Conservation (phyloP, 169 alveolate species). For the Plasmodium blacklocki region DNA sequence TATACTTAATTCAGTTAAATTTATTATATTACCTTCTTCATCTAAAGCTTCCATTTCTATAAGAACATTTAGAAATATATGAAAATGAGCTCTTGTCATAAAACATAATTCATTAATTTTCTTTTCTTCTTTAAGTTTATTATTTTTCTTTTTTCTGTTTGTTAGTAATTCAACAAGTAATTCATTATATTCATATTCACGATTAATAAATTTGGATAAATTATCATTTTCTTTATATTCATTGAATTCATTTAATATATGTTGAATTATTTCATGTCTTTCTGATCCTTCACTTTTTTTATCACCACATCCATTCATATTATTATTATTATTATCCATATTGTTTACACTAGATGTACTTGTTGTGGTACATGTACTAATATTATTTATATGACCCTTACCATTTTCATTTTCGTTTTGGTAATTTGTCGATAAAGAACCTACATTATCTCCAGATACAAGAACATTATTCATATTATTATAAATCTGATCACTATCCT, state of each 20-base stretch:
- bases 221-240: conserved; percentile 35
- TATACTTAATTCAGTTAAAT: conserved; percentile 81
- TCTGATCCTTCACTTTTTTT: neutral
- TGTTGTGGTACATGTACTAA: neutral
- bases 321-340: neutral
- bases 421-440: conserved; percentile 1
- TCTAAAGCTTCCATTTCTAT: conserved; percentile 82
- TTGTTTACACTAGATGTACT: neutral
- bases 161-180: conserved; percentile 34
- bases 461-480: neutral
- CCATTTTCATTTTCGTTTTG: neutral
- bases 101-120: conserved; percentile 52
- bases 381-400: neutral
- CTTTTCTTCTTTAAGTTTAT: neutral
- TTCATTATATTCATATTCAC: conserved; percentile 72
- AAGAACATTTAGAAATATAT: conserved; percentile 78
- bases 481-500: conserved; percentile 1
- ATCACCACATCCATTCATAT: neutral
- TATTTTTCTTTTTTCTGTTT: conserved; percentile 5
- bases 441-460: neutral
- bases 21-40: conserved; percentile 77
- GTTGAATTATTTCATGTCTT: conserved; percentile 4
- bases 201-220: conserved; percentile 32
- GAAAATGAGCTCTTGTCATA: conserved; percentile 61
- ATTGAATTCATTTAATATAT: conserved; percentile 16